A percentile compares a stretch with the other conserved stretches of the same genome.
These are phyloP conservation scores for Lachancea fermentati DNA, from an alignment of 805 yeast species.

Conservation along the genomic window DNA sequence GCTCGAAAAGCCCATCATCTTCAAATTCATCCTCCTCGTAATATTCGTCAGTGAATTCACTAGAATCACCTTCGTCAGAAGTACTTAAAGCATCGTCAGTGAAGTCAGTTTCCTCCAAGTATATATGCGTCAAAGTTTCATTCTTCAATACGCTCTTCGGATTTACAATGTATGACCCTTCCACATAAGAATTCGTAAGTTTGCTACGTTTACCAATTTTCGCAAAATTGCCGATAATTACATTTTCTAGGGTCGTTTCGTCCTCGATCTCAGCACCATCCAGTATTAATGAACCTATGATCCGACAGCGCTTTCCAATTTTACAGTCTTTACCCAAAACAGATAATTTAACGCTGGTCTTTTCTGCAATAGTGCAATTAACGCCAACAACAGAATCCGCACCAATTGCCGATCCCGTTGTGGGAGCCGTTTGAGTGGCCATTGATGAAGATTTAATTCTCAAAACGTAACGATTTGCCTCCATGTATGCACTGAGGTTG, in stretches of 20 bases:
- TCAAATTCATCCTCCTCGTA: conserved; percentile 43
- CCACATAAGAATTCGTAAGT: conserved; percentile 79
- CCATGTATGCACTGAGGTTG: conserved; percentile 77
- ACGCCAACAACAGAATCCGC: conserved; percentile 78
- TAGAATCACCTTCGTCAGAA: conserved; percentile 29
- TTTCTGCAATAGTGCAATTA: conserved; percentile 65
- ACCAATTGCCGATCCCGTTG: conserved; percentile 63
- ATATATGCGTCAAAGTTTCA: conserved; percentile 45
- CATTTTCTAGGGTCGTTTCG: conserved; percentile 72
- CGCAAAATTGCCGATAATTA: conserved; percentile 71
- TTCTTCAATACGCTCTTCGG: conserved; percentile 50
- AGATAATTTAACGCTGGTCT: conserved; percentile 79
- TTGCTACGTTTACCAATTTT: conserved; percentile 57
- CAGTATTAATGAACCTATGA: conserved; percentile 78
- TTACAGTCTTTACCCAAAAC: conserved; percentile 69
- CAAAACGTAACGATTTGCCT: conserved; percentile 77
- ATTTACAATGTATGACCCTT: conserved; percentile 66
- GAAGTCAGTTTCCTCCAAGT: conserved; percentile 20
- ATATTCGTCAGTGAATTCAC: conserved; percentile 33
- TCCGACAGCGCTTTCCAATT: conserved; percentile 81
- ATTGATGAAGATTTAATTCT: conserved; percentile 50
- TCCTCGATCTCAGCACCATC: conserved; percentile 71
- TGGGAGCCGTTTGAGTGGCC: conserved; percentile 21
- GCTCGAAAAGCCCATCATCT: conserved; percentile 62
- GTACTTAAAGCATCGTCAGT: conserved; percentile 31